Base-by-base conservation (phyloP, 1,284 basidiomycete species). In the Phlebopus sp. region DNA sequence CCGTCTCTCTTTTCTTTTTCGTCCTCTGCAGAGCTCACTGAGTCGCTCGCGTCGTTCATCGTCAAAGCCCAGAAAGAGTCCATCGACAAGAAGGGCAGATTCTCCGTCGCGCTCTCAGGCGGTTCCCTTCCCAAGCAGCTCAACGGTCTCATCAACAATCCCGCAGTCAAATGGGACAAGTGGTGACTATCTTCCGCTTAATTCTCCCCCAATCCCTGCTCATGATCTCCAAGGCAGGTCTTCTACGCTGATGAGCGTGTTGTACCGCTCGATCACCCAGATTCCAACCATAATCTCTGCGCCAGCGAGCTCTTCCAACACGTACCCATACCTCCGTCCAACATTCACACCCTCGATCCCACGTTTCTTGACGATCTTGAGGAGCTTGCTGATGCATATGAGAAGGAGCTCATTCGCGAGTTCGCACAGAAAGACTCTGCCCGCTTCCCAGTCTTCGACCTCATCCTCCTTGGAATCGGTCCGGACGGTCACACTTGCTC, bases 181-280 rank as follows among this genome's bases (percentile, higher is more conserved):
- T 99, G 95, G 95, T 94, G 59, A 55, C 80, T 75, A 21, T 40
- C 30, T 39, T 13, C 21, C 31, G 46, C 25, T 14, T 5, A 9
- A 30, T 32, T 19, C 15, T 29, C 35, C 5, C 5, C n/a, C 32
- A 23, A 4, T 31, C 31, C 29, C 36, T 4, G 19, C 50, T 58
- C 42, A 49, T 18, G 17, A 36, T 4, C 9, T 7, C 37, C 31
- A 68, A 98, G 95, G 95, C 92, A 98, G 60, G 84, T 99, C 60
- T 99, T 90, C 74, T 99, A 98, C 68, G 93, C 87, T 44, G 97
- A 99, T 69, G 97, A 99, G 74, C 90, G 97, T 47, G 84, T 88
- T 48, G 97, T 99, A 11, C 92, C 94, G 0, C 84, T 98, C 60
- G 86, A 95, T 71, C 79, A 97, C 64, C 78, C 85, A 46, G 95